Evolutionary conservation across 441 rosid species (phyloP), one percentile per base, ranked within the genome.

Genomic region (Arabidopsis hybrid): DNA sequence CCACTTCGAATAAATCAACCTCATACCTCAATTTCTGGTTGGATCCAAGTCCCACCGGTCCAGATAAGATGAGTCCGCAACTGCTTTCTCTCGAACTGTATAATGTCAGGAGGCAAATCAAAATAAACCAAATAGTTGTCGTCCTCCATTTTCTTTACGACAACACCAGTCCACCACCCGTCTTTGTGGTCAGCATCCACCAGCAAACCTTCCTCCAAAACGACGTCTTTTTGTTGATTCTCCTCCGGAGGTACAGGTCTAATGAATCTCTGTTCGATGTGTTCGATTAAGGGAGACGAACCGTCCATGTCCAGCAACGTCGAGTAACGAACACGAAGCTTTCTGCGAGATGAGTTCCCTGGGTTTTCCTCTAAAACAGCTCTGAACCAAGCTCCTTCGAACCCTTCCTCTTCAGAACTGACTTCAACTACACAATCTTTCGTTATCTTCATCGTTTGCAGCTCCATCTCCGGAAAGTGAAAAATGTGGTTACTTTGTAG

Each of bases 91-190:
- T 79, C 65, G 60, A 79, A 75, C 39, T 62, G 75, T 36, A 79
- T 17, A 8, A 82, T 65, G 38, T 83, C 87, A 6, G 80, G 83
- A 12, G 83, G 83, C 5, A 72, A 71, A 53, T 85, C 82, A 60
- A 83, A 80, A 32, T 77, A 85, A 70, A 85, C 84, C 78, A 74
- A 52, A 55, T 52, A 81, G 29, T 57, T 82, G 0, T 76, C 75
- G 0, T 71, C 62, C 1, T 76, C 82, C n/a, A 73, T 7, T 14
- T 60, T 65, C 76, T 78, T 79, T 26, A 72, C 74, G 16, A 87
- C 72, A 11, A 82, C 47, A 60, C 91, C 89, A 57, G 68, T 77
- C 89, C 87, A 83, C 91, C 91, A 85, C 6, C 83, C 87, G 45
- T 85, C 83, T 39, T 60, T 75, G 35, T 69, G 80, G 50, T 63